Evolutionary conservation across 225 moss, liverwort and hornwort species (phyloP).

Genomic region (Thuidium tamariscinum): DNA sequence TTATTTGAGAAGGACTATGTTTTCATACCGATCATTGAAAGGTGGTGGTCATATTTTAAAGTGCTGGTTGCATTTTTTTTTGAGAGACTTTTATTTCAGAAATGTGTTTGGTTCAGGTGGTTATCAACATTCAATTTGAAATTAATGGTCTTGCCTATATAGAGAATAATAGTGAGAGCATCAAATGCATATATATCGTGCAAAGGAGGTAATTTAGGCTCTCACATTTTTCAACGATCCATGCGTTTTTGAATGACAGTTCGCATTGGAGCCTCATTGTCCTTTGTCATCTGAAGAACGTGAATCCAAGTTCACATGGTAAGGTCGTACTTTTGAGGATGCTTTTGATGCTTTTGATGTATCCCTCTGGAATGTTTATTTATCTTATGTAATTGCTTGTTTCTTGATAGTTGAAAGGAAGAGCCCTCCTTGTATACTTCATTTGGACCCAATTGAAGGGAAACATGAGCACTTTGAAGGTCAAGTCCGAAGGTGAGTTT

Average conservation of each 20-base stretch:
- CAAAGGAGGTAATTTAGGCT: neutral
- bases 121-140: neutral
- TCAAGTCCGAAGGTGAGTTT: neutral
- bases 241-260: neutral
- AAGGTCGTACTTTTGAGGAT: neutral
- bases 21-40: no score
- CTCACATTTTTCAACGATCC: neutral
- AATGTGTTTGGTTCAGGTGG: neutral
- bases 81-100: neutral
- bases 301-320: neutral
- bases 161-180: neutral
- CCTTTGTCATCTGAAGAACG: neutral
- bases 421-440: neutral
- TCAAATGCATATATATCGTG: neutral
- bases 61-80: neutral
- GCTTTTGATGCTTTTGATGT: neutral
- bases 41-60: neutral
- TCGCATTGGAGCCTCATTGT: conserved; percentile 3
- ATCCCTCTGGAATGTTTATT: neutral
- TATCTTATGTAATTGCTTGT: neutral
- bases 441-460: conserved; percentile 7
- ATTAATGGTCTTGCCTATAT: neutral
- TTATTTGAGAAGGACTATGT: neutral
- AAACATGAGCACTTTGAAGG: neutral
- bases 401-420: neutral